A percentile compares a stretch with the other conserved stretches of the same genome.
Evolutionary conservation across 139 green algal genomes (phyloP).

Genomic region (Volvox africanus): DNA sequence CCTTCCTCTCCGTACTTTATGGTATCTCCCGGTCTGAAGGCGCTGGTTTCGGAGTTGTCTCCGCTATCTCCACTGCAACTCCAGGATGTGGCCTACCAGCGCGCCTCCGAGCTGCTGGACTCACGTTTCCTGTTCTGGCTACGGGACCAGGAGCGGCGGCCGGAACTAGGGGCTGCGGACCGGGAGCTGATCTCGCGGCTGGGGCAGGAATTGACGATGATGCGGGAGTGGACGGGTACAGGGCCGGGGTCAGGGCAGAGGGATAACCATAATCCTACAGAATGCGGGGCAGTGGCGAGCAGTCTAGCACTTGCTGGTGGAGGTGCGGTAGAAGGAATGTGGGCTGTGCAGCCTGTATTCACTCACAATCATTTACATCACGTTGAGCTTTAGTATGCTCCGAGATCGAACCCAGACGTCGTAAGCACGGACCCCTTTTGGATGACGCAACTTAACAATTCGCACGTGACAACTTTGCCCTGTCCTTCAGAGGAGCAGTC

Average conservation of each 20-base stretch:
- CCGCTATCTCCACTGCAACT: not conserved
- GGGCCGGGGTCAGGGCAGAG: too few relatives aligned
- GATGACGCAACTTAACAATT: too few relatives aligned
- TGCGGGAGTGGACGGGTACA: constrained; percentile 38
- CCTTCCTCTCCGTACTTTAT: not conserved
- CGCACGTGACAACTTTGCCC: too few relatives aligned
- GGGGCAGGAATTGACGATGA: constrained; percentile 39
- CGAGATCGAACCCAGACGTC: too few relatives aligned
- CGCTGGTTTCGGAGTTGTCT: not conserved
- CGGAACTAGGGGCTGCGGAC: not conserved
- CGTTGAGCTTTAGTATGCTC: too few relatives aligned
- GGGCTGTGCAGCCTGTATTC: too few relatives aligned
- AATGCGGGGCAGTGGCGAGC: too few relatives aligned
- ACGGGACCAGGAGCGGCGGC: constrained; percentile 18
- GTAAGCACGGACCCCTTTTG: too few relatives aligned
- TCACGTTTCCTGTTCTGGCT: constrained; percentile 44
- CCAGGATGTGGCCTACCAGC: not conserved
- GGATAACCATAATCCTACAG: too few relatives aligned
- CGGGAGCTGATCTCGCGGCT: constrained; percentile 2
- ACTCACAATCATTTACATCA: too few relatives aligned
- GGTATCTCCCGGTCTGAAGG: not conserved
- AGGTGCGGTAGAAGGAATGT: too few relatives aligned
- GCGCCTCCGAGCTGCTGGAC: constrained; percentile 3
- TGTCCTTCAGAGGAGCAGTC: constrained; percentile 31
- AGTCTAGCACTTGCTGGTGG: too few relatives aligned